Percentiles rank a stretch among this genome's conserved stretches.
Conservation (phyloP, 2,329 filamentous ascomycete species). For the Drechslerella dactyloides region DNA sequence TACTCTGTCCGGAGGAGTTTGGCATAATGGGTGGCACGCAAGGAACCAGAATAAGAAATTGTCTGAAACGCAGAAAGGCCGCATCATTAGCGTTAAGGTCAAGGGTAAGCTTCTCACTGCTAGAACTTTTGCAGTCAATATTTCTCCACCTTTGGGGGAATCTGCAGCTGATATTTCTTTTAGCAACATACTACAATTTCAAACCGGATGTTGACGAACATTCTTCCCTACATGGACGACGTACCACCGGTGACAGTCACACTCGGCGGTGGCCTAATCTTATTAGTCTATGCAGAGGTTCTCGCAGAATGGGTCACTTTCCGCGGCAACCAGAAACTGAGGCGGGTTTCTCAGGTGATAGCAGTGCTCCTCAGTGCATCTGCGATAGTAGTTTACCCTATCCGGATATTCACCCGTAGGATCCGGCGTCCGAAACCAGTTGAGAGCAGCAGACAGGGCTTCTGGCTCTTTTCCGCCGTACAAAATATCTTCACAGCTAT, state of each 20-base stretch:
- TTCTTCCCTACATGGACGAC: slow-evolving; percentile 7
- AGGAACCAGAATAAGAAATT: slow-evolving; percentile 10
- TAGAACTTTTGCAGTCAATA: background rate
- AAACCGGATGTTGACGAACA: slow-evolving; percentile 7
- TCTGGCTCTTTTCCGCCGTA: background rate
- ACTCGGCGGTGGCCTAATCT: background rate
- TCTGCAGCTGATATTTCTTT: slow-evolving; percentile 3
- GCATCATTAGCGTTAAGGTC: background rate
- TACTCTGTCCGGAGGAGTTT: slow-evolving; percentile 33
- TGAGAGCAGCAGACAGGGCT: background rate
- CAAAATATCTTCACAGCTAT: background rate
- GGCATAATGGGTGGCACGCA: slow-evolving; percentile 9
- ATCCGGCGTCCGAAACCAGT: slow-evolving; percentile 14
- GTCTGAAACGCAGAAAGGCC: slow-evolving; percentile 14
- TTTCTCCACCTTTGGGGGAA: no score
- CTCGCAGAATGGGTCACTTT: slow-evolving; percentile 12
- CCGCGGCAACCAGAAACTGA: background rate
- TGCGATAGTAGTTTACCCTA: slow-evolving; percentile 7
- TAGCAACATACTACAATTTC: slow-evolving; percentile 21
- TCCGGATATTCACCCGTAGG: slow-evolving; percentile 5
- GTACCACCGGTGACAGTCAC: slow-evolving; percentile 19
- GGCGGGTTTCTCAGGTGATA: background rate
- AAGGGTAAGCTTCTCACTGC: slow-evolving; percentile 11
- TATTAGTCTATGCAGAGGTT: slow-evolving; percentile 5
- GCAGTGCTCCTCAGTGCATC: background rate